A percentile compares a stretch with the other conserved stretches of the same genome.
Evolutionary conservation across 495 filamentous ascomycete species (phyloP).

Genomic region (Pseudomonodictys pantanalensis): DNA sequence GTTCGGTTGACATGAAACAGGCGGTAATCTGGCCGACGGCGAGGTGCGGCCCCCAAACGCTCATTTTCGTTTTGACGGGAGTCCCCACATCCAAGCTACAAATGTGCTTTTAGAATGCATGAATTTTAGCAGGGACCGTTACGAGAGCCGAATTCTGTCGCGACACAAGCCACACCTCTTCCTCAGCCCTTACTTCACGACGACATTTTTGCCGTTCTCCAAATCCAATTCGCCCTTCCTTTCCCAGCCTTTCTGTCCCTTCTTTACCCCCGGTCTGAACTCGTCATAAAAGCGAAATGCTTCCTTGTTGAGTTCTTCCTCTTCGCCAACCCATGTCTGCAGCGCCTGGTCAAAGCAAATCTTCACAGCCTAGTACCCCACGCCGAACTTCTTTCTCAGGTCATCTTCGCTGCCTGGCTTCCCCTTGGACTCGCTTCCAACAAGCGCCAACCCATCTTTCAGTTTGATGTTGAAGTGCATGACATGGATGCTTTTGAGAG

Average conservation of each 20-base stretch:
- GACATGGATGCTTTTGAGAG: constrained; percentile 18
- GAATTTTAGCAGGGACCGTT: no score
- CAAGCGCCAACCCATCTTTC: constrained; percentile 22
- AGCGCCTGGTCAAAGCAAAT: constrained; percentile 18
- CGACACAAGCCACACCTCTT: no score
- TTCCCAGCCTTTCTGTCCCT: constrained; percentile 34
- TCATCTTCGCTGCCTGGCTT: constrained; percentile 24
- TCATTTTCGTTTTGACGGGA: no score
- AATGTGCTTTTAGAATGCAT: no score
- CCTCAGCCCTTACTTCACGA: background rate
- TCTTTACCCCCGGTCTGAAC: constrained; percentile 22
- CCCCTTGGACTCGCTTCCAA: constrained; percentile 20
- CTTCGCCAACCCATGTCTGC: constrained; percentile 23
- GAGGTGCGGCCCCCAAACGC: no score
- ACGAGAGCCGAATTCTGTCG: no score
- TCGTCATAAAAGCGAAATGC: constrained; percentile 32
- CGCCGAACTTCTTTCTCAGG: constrained; percentile 30
- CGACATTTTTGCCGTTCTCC: constrained; percentile 5
- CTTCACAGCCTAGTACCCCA: constrained; percentile 22
- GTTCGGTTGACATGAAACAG: no score
- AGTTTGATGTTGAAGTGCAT: constrained; percentile 31
- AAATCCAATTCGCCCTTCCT: constrained; percentile 31
- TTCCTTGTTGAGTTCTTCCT: constrained; percentile 27
- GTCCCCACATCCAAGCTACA: no score
- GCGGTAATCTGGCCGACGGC: no score